Conservation (phyloP, 2,329 filamentous ascomycete genomes). For the Fusarium humuli region DNA sequence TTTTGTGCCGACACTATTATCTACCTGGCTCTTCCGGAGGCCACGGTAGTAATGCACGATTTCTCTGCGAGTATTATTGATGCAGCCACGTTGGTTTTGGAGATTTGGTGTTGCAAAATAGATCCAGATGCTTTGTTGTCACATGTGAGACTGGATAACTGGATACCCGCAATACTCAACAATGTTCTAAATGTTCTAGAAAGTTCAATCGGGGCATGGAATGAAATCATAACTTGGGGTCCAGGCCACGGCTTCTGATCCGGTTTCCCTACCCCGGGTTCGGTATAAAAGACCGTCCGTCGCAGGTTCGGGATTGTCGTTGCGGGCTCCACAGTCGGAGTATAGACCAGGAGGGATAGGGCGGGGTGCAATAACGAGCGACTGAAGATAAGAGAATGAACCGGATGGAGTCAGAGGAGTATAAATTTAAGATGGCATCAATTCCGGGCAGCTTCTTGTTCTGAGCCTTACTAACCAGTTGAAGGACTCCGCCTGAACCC, state of each 20-base stretch:
- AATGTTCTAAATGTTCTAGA: conserved; percentile 16
- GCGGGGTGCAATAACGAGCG: conserved; percentile 25
- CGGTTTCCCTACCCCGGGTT: conserved; percentile 32
- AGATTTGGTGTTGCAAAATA: conserved; percentile 2
- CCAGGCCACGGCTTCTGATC: conserved; percentile 31
- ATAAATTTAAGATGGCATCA: conserved; percentile 16
- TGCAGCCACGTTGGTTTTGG: neutral
- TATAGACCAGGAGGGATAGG: conserved; percentile 20
- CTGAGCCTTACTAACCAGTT: conserved; percentile 20
- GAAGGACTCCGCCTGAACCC: conserved; percentile 13
- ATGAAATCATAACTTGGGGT: conserved; percentile 29
- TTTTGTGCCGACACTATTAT: conserved; percentile 32
- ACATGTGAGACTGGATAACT: conserved; percentile 13
- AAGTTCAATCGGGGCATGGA: conserved; percentile 14
- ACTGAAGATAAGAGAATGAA: conserved; percentile 43
- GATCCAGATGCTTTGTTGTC: conserved; percentile 6
- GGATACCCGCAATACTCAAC: conserved; percentile 3
- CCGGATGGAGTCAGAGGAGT: conserved; percentile 23
- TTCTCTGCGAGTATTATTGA: conserved; percentile 1
- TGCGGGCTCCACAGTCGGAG: conserved; percentile 38
- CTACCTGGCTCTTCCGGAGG: conserved; percentile 23
- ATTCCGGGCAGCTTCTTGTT: conserved; percentile 1
- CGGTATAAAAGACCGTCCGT: conserved; percentile 38
- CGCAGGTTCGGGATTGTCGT: conserved; percentile 35
- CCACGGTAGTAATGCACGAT: conserved; percentile 15